Evolutionary conservation across 1,139 yeast species (phyloP).

Genomic region (Scheffersomyces cryptocercus): DNA sequence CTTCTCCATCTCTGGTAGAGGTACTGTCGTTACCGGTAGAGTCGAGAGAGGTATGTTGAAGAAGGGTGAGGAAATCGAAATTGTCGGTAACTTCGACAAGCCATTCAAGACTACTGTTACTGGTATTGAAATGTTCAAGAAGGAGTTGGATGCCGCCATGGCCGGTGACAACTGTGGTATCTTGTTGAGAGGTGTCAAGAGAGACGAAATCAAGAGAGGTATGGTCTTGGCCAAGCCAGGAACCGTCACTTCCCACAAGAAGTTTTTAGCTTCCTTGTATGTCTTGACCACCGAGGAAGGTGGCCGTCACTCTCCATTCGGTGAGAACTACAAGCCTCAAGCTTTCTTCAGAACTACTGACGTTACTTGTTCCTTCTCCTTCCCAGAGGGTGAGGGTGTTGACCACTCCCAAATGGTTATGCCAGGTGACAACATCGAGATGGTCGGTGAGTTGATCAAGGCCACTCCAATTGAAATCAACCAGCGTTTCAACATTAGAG

Average conservation of each 20-base stretch:
- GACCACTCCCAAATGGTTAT: conserved; percentile 88
- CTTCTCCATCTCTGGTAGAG: conserved; percentile 98
- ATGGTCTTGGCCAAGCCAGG: conserved; percentile 96
- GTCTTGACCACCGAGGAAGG: conserved; percentile 96
- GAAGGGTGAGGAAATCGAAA: conserved; percentile 98
- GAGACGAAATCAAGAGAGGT: conserved; percentile 96
- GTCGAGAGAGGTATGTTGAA: conserved; percentile 96
- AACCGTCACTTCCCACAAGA: conserved; percentile 88
- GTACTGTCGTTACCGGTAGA: conserved; percentile 98
- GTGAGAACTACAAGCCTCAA: conserved; percentile 97
- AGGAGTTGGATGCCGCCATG: conserved; percentile 95
- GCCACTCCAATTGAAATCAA: conserved; percentile 95
- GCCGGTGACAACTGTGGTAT: conserved; percentile 99
- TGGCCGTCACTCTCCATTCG: conserved; percentile 98
- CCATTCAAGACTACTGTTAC: conserved; percentile 94
- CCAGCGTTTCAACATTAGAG: conserved; percentile 99
- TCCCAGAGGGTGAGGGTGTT: conserved; percentile 83
- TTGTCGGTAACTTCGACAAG: conserved; percentile 86
- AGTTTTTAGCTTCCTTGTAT: conserved; percentile 91
- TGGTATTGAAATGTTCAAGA: conserved; percentile 98
- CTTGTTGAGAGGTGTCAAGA: conserved; percentile 95
- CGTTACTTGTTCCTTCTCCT: conserved; percentile 85
- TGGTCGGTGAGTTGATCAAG: conserved; percentile 87
- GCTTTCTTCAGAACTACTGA: conserved; percentile 95
- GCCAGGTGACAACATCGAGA: conserved; percentile 99